phyloP scores from a whole-genome alignment of 352 stramenopile species.

The Phytophthora citrophthora region DNA sequence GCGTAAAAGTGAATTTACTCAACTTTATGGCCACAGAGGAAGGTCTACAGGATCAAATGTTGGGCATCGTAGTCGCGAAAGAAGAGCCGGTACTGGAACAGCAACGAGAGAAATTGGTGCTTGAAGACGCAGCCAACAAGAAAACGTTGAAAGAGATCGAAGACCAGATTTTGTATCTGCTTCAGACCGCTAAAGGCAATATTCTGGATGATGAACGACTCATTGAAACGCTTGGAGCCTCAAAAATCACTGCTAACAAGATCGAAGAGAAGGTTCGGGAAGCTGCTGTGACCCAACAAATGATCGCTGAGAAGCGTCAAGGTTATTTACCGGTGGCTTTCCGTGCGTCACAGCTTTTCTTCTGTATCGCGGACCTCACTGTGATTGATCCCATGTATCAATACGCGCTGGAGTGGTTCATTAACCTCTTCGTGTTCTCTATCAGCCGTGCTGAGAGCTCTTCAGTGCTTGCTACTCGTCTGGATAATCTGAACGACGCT shows the following conservation, averaged over 20 bases:
- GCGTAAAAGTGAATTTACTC: slow-evolving; percentile 96
- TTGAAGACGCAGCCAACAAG: slow-evolving; percentile 95
- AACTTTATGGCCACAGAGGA: slow-evolving; percentile 97
- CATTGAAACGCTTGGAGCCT: slow-evolving; percentile 94
- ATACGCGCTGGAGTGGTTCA: slow-evolving; percentile 97
- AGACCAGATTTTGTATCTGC: slow-evolving; percentile 95
- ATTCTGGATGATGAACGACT: slow-evolving; percentile 96
- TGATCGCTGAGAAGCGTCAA: slow-evolving; percentile 92
- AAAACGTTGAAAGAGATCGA: slow-evolving; percentile 96
- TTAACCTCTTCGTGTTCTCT: slow-evolving; percentile 93
- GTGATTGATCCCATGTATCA: slow-evolving; percentile 97
- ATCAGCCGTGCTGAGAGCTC: slow-evolving; percentile 88
- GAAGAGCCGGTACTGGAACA: slow-evolving; percentile 93
- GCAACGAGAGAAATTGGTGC: slow-evolving; percentile 93
- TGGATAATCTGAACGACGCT: slow-evolving; percentile 93
- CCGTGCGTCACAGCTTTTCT: slow-evolving; percentile 93
- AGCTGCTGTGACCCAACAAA: slow-evolving; percentile 91
- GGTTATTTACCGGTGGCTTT: slow-evolving; percentile 93
- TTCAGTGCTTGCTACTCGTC: slow-evolving; percentile 74
- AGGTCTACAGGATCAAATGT: slow-evolving; percentile 96
- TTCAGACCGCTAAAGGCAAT: slow-evolving; percentile 94
- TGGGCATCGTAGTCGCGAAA: slow-evolving; percentile 94
- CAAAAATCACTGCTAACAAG: slow-evolving; percentile 93
- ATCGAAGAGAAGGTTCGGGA: slow-evolving; percentile 96
- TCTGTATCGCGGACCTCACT: slow-evolving; percentile 93